Evolutionary conservation across 108 stramenopile species (phyloP), one percentile per base, ranked within the genome.

Genomic region (Pelagomonas calceolata): DNA sequence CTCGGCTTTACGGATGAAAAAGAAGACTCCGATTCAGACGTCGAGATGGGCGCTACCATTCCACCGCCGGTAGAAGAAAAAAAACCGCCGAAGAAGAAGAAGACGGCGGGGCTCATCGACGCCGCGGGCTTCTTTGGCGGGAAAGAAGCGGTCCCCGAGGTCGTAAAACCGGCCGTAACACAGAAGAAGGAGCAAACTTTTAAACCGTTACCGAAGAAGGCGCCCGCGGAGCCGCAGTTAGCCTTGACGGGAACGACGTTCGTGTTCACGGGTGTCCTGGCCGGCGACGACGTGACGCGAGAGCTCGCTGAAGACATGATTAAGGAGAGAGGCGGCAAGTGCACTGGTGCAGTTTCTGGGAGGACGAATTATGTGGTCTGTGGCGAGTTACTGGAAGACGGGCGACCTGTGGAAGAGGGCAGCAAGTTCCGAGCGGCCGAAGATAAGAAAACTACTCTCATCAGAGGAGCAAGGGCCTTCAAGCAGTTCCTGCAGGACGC

Each of bases 321-420:
- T 76, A 90, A 89, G 67, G 86, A 65, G 0, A 74, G 88, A 39
- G 95, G 95, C 29, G 95, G 91, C 37, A 71, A 87, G 30, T 88
- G 92, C 26, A 92, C 92, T 1, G 71, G 75, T 12, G 79, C 75
- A 29, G 91, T 96, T 0, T 84, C 84, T 36, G 81, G 92, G 4
- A 94, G 90, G 74, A 98, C 97, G 12, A 73, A 75, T 67, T 95
- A 88, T 79, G 72, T 98, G 33, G 81, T 98, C 14, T 79, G 82
- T 30, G 95, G 95, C 30, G 68, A 76, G 35, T 70, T 85, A 15
- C 78, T 98, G 73, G 97, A 98, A 75, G 97, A 98, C 81, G 97
- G 97, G 15, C 79, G 97, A 31, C 74, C 70, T 9, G 85, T 83
- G 4, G 76, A 69, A 35, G 87, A 92, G 76, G 90, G 91, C n/a